phyloP scores from a whole-genome alignment of 1,284 basidiomycete species.

The Cryptococcus sp. region DNA sequence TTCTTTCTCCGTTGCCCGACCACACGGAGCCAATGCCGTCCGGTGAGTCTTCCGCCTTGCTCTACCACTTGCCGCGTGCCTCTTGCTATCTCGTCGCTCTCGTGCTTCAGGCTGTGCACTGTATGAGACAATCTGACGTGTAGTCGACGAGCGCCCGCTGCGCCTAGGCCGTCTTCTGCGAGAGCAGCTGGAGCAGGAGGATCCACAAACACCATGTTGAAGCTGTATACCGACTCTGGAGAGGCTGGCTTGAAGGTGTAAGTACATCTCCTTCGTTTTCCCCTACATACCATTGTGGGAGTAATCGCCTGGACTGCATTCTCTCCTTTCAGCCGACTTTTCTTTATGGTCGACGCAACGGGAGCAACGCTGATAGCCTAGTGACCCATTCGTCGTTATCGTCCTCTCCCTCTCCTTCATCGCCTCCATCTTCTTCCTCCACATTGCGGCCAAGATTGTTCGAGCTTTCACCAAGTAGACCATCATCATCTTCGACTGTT shows the following conservation, averaged over 20 bases:
- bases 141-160: constrained; percentile 74
- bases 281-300: neutral
- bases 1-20: constrained; percentile 39
- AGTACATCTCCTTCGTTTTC: constrained; percentile 39
- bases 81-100: too few species aligned
- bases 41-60: constrained; percentile 23
- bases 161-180: constrained; percentile 74
- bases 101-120: too few species aligned
- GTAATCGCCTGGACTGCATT: neutral
- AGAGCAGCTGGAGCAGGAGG: constrained; percentile 94
- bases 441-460: constrained; percentile 93
- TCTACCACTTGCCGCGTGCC: neutral
- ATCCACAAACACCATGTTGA: constrained; percentile 95
- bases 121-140: neutral
- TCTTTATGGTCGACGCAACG: neutral
- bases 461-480: constrained; percentile 76
- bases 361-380: constrained; percentile 39
- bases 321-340: neutral
- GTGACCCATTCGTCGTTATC: constrained; percentile 96
- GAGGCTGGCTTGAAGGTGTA: constrained; percentile 94
- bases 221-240: constrained; percentile 91
- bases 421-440: constrained; percentile 97
- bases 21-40: constrained; percentile 44
- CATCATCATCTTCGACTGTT: too few species aligned
- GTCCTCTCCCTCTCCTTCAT: constrained; percentile 97